A percentile compares a stretch with the other conserved stretches of the same genome.
These are phyloP conservation scores for Trametes villosa DNA, from an alignment of 768 basidiomycete species.

Conservation along the genomic window DNA sequence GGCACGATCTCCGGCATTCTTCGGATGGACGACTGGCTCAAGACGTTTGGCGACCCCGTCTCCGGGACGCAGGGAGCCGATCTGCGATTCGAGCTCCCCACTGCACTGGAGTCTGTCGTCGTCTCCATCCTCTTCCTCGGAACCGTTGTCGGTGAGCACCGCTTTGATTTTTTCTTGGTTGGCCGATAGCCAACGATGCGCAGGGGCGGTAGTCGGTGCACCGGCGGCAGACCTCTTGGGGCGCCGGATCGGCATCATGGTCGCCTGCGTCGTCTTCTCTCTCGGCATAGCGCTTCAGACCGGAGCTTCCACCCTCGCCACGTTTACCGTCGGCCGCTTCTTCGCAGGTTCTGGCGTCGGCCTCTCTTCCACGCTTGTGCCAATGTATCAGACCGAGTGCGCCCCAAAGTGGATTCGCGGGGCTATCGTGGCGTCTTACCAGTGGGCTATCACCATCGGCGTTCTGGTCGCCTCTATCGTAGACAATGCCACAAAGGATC, in stretches of 20 bases:
- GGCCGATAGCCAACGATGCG: background rate
- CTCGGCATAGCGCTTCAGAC: constrained; percentile 70
- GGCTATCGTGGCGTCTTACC: constrained; percentile 36
- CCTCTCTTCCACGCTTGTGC: constrained; percentile 67
- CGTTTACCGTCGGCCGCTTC: constrained; percentile 74
- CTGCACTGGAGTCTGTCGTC: constrained; percentile 54
- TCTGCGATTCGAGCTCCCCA: constrained; percentile 38
- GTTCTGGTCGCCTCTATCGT: constrained; percentile 73
- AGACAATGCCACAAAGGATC: constrained; percentile 63
- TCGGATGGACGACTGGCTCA: background rate
- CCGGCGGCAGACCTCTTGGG: constrained; percentile 59
- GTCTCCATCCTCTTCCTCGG: constrained; percentile 78
- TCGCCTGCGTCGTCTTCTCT: constrained; percentile 52
- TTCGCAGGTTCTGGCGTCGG: constrained; percentile 83
- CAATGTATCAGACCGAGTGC: constrained; percentile 61
- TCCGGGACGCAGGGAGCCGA: background rate
- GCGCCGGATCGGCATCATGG: constrained; percentile 52
- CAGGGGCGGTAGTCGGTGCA: constrained; percentile 55
- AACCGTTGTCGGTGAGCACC: constrained; percentile 67
- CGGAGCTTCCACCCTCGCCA: constrained; percentile 51
- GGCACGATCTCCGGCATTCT: background rate
- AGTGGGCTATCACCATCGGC: constrained; percentile 75
- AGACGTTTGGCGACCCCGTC: background rate
- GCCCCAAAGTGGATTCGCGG: constrained; percentile 62
- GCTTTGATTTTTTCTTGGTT: too few species aligned